Conservation (phyloP, 768 basidiomycete species). For the Daedaleopsis nitida region DNA sequence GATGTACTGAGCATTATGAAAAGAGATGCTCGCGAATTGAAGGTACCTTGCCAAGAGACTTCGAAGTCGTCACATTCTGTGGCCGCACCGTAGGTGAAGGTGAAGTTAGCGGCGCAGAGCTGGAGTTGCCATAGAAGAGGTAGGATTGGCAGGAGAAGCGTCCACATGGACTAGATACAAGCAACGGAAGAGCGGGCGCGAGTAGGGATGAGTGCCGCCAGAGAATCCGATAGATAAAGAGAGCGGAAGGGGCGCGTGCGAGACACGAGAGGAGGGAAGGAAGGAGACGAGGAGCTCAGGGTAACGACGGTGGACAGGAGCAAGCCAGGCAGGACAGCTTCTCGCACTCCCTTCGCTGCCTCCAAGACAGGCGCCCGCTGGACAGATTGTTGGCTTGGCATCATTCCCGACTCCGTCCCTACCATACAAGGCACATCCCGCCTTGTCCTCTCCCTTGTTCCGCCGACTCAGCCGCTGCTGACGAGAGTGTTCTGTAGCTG, state of each 20-base stretch:
- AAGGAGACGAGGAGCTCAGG: not conserved
- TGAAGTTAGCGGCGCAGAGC: conserved; percentile 36
- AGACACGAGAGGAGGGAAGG: not conserved
- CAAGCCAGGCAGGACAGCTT: too few species aligned
- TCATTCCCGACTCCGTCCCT: too few species aligned
- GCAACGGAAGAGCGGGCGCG: not conserved
- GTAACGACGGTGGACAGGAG: not conserved
- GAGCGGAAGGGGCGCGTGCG: conserved; percentile 4
- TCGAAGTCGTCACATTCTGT: conserved; percentile 64
- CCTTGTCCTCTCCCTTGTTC: too few species aligned
- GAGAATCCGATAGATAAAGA: not conserved
- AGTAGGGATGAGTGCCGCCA: not conserved
- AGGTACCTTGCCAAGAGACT: conserved; percentile 63
- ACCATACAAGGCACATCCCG: too few species aligned
- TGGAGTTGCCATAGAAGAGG: conserved; percentile 21
- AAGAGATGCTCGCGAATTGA: conserved; percentile 11
- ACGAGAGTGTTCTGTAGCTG: too few species aligned
- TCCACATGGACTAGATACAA: conserved; percentile 22
- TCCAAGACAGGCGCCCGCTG: too few species aligned
- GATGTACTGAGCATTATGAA: conserved; percentile 2
- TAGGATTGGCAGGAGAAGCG: conserved; percentile 22
- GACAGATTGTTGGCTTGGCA: too few species aligned
- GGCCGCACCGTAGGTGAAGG: conserved; percentile 53
- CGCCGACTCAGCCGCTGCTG: too few species aligned
- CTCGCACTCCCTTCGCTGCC: too few species aligned